These are phyloP conservation scores for Saccharum spontaneum DNA, from an alignment of 176 grass and related monocot species.

Conservation along the genomic window DNA sequence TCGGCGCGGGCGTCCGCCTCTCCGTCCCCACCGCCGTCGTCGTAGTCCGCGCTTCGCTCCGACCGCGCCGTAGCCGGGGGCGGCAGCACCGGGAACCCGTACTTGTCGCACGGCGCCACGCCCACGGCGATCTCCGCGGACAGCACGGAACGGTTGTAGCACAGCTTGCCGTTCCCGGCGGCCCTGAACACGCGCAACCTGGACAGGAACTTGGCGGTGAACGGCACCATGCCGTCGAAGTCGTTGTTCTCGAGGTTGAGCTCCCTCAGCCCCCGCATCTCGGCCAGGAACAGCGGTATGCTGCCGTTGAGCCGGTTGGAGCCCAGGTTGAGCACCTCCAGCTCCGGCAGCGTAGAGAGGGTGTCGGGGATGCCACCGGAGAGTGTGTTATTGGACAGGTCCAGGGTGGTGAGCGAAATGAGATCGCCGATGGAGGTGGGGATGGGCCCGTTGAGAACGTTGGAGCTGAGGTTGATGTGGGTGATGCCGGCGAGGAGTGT, in stretches of 20 bases:
- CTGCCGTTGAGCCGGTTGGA: constrained; percentile 90
- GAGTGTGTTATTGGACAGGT: constrained; percentile 76
- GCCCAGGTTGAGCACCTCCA: constrained; percentile 76
- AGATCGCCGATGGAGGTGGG: constrained; percentile 76
- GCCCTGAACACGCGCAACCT: constrained; percentile 63
- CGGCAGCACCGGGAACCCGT: constrained; percentile 71
- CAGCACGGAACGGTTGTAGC: constrained; percentile 78
- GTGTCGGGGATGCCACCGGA: constrained; percentile 69
- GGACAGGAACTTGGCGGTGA: constrained; percentile 68
- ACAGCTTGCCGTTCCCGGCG: constrained; percentile 80
- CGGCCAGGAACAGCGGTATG: constrained; percentile 62
- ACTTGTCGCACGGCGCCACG: constrained; percentile 84
- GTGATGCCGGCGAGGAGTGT: constrained; percentile 63
- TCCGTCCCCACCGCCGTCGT: constrained; percentile 42
- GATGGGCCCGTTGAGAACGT: constrained; percentile 63
- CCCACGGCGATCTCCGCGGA: constrained; percentile 69
- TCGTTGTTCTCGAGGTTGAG: constrained; percentile 87
- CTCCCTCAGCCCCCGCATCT: constrained; percentile 59
- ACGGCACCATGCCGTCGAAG: constrained; percentile 85
- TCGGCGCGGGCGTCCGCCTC: constrained; percentile 21
- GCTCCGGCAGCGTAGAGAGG: constrained; percentile 67
- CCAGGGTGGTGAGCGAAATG: constrained; percentile 52
- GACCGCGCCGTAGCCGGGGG: constrained; percentile 52
- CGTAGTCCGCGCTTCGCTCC: constrained; percentile 58
- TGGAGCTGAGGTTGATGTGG: constrained; percentile 81